Evolutionary conservation across 2,329 filamentous ascomycete genomes (phyloP).

Genomic region (Alternaria angustiovoidea): DNA sequence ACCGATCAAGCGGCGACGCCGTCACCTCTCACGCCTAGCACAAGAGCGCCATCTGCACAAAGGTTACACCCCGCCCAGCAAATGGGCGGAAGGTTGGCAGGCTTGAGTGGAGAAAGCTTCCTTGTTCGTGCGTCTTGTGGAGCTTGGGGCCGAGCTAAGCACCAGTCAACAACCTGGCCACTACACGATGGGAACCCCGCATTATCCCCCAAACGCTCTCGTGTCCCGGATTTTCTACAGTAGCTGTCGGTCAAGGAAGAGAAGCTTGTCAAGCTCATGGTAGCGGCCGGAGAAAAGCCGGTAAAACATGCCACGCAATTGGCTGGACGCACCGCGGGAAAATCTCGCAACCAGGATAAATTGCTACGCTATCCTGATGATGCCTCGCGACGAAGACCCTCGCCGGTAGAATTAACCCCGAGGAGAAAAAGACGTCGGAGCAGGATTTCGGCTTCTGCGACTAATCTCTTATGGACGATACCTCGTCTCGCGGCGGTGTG

Average conservation of each 20-base stretch:
- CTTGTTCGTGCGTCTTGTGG: conserved; percentile 18
- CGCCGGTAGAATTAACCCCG: conserved; percentile 7
- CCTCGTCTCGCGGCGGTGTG: conserved; percentile 21
- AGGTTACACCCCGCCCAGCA: conserved; percentile 30
- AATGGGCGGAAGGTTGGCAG: conserved; percentile 15
- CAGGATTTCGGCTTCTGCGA: conserved; percentile 3
- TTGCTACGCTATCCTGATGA: background rate
- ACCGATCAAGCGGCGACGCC: background rate
- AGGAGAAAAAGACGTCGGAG: background rate
- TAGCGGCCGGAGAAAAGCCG: conserved; percentile 1
- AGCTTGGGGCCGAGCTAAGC: conserved; percentile 19
- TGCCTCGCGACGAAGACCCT: conserved; percentile 15
- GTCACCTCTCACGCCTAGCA: background rate
- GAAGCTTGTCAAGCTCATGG: background rate
- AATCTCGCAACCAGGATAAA: conserved; percentile 4
- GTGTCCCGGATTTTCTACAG: conserved; percentile 1
- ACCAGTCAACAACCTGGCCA: conserved; percentile 10
- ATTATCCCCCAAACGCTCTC: conserved; percentile 15
- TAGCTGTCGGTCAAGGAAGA: background rate
- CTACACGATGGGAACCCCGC: conserved; percentile 12
- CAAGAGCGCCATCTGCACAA: background rate
- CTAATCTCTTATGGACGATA: conserved; percentile 19
- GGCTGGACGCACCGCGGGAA: background rate
- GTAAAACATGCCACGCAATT: background rate
- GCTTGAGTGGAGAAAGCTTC: conserved; percentile 32